phyloP scores from a whole-genome alignment of 2,329 filamentous ascomycete genomes.

The Penicillium sp. region DNA sequence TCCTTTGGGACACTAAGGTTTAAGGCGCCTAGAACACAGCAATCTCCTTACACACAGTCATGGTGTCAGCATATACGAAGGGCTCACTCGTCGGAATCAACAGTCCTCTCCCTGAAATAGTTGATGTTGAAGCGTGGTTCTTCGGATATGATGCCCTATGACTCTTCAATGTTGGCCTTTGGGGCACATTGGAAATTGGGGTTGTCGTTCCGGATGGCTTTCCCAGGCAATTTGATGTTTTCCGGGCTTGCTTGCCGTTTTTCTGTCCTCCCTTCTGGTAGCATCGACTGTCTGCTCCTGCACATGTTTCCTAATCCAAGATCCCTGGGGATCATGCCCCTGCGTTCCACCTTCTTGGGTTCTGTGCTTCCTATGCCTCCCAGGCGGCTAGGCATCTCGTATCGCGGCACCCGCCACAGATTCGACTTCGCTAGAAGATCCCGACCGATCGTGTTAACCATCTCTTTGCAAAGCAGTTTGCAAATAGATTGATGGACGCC shows the following conservation, averaged over 20 bases:
- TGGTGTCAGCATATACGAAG: conserved; percentile 22
- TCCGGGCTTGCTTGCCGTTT: conserved; percentile 16
- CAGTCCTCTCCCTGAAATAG: conserved; percentile 20
- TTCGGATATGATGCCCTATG: conserved; percentile 40
- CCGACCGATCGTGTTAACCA: conserved; percentile 66
- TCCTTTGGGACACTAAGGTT: too few relatives aligned
- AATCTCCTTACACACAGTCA: conserved; percentile 48
- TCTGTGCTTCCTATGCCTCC: conserved; percentile 15
- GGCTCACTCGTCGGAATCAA: conserved; percentile 59
- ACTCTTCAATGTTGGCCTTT: conserved; percentile 32
- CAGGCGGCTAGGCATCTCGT: conserved; percentile 44
- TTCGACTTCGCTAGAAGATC: conserved; percentile 47
- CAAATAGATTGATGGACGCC: conserved; percentile 56
- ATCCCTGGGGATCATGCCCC: conserved; percentile 35
- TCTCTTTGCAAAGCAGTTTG: conserved; percentile 54
- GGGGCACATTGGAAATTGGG: conserved; percentile 28
- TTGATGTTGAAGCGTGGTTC: conserved; percentile 54
- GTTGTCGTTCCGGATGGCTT: conserved; percentile 36
- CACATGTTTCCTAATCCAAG: conserved; percentile 48
- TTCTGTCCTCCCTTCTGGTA: conserved; percentile 12
- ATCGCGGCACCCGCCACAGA: conserved; percentile 53
- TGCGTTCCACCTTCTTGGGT: conserved; percentile 39
- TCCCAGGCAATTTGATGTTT: conserved; percentile 19
- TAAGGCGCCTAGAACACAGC: conserved; percentile 38
- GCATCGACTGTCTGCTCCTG: conserved; percentile 41